Evolutionary conservation across 495 filamentous ascomycete genomes (phyloP), one percentile per base, ranked within the genome.

Genomic region (Neurospora intermedia): DNA sequence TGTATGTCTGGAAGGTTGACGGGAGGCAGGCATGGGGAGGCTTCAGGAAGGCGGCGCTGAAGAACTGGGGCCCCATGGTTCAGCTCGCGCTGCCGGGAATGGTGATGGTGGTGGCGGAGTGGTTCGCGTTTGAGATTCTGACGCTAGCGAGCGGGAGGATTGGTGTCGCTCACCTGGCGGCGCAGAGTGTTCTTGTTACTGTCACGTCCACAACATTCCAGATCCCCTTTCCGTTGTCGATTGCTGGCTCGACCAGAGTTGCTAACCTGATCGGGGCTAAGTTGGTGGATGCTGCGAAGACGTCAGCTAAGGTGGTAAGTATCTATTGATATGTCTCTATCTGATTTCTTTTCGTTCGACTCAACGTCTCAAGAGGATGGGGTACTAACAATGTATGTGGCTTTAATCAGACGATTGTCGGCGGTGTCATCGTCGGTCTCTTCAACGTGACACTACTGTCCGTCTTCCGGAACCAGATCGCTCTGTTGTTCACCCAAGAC

Each of bases 51-150:
- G 83, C 85, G n/a, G 93, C 92, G 8, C 85, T 96, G 54, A 81
- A 84, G 39, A 97, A 97, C 77, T 98, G 94, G 94, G 87, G 78
- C 6, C 92, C 91, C 1, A 96, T 96, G 94, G 87, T 98, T 77
- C 84, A 87, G 70, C 90, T 98, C 18, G 93, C 94, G 0, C 80
- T 97, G 20, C 94, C 94, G 0, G 93, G 93, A 4, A 88, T 97
- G 78, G 81, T 96, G 54, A 97, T 97, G 93, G 91, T 98, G 2
- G 91, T 96, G 79, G 94, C 94, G 8, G 95, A 97, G 78, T 95
- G 89, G 81, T 87, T 97, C 6, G 93, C 93, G 20, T 94, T 96
- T 76, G 93, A 94, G 78, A 86, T 94, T 46, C 80, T 96, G 62
- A 94, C 92, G 0, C 84, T 96, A 15, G 87, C 88, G 8, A 88